Base-by-base conservation (phyloP, 139 green algal species). In the Choricystis sp. region DNA sequence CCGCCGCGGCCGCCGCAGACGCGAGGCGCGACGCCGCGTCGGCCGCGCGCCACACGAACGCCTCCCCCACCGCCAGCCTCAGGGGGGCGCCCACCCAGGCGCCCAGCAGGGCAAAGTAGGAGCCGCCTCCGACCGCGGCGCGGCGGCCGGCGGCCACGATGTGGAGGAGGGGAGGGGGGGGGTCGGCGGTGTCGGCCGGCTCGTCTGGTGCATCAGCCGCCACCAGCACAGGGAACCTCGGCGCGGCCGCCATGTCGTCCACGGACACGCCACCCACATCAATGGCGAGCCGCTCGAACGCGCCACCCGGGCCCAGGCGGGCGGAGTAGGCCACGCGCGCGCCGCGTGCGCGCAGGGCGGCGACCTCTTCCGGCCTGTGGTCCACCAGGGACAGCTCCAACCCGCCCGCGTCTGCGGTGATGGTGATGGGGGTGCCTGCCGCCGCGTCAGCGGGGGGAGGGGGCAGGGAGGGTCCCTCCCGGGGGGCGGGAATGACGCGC, bases 331-430 rank as follows among this genome's bases (percentile, higher is more conserved):
- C 9, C 9, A 62, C 14, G 27, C 25, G 2, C 9, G 3, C 1
- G 3, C 25, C 72, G 3, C 26, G 48, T 2, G 72, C 25, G 2
- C 56, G 68, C 25, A 87, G 60, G 31, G 86, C 65, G 57, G 86
- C 62, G 64, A 95, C 67, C 83, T 95, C 87, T 62, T 84, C 69
- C 0, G 87, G 81, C 52, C 61, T 57, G 23, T 78, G 64, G 71
- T 95, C 87, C 24, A 94, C 77, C 21, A 94, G 21, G 49, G 79
- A 89, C 16, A 94, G 48, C 30, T 90, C 78, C 29, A 86, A 49
- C n/a, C 49, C 57, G 3, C 62, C 27, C 57, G 79, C 63, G 59
- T 82, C 66, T 9, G 79, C 26, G 14, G 56, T 20, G 19, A 72
- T 14, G 49, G 66, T 30, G 16, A 71, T 16, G 55, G 19, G 25